Evolutionary conservation across 345 rosid species (phyloP).

Genomic region (Mallotus nudiflorus): DNA sequence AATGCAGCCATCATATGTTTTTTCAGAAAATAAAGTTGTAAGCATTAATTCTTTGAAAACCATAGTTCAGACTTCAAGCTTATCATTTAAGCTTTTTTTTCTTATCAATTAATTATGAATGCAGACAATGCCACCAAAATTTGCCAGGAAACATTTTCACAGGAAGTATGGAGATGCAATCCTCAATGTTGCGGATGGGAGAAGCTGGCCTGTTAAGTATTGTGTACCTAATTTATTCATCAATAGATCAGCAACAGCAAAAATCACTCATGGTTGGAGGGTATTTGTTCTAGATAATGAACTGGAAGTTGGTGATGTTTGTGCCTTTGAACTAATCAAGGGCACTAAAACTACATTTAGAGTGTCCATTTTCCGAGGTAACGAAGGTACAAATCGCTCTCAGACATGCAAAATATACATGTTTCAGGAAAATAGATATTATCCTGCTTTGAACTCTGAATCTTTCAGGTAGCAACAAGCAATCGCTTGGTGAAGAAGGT

Average conservation of each 20-base stretch:
- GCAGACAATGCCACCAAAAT: constrained; percentile 8
- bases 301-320: constrained; percentile 18
- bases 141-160: constrained; percentile 11
- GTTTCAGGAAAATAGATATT: no score
- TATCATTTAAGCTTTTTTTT: neutral
- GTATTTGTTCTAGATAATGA: constrained; percentile 1
- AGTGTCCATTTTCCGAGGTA: neutral
- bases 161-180: neutral
- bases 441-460: no score
- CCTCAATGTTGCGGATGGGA: constrained; percentile 9
- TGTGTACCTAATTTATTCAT: fast-evolving
- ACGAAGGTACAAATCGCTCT: neutral
- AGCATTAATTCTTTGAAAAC: neutral
- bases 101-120: neutral
- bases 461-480: no score
- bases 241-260: no score
- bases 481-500: no score
- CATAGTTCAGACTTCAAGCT: no score
- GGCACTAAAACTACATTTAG: neutral
- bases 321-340: constrained; percentile 14
- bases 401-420: no score
- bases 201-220: constrained; percentile 15
- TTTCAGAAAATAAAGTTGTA: neutral
- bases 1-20: constrained; percentile 26
- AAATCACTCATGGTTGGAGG: neutral